Evolutionary conservation across 768 basidiomycete genomes (phyloP).

Genomic region (Lactarius deliciosus): DNA sequence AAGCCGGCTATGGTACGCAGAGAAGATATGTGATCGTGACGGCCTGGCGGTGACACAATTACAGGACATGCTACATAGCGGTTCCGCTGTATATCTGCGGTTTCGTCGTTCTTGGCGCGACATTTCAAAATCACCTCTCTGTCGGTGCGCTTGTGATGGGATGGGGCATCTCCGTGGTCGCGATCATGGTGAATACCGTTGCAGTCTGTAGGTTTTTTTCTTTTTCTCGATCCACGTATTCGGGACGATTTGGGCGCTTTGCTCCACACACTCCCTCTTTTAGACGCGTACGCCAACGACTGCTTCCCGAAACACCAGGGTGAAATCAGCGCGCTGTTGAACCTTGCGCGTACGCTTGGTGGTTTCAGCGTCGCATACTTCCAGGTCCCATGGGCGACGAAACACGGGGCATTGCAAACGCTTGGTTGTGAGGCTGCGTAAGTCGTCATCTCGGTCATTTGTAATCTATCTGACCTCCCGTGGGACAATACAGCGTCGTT

Average conservation of each 20-base stretch:
- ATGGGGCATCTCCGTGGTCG: slow-evolving; percentile 61
- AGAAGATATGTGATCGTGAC: not conserved
- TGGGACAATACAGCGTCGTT: slow-evolving; percentile 42
- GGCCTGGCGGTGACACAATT: not conserved
- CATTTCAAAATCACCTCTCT: slow-evolving; percentile 52
- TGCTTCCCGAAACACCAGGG: slow-evolving; percentile 53
- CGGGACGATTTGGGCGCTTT: too few relatives aligned
- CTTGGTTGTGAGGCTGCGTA: slow-evolving; percentile 64
- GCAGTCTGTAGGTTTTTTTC: slow-evolving; percentile 49
- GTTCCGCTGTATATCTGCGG: slow-evolving; percentile 61
- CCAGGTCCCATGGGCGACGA: slow-evolving; percentile 63
- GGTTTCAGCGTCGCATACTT: slow-evolving; percentile 67
- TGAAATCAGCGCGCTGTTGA: slow-evolving; percentile 62
- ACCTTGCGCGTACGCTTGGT: slow-evolving; percentile 54
- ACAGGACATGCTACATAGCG: slow-evolving; percentile 61
- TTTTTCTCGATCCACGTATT: slow-evolving; percentile 24
- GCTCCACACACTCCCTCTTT: too few relatives aligned
- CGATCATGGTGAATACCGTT: slow-evolving; percentile 60
- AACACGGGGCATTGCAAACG: slow-evolving; percentile 58
- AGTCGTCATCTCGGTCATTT: slow-evolving; percentile 31
- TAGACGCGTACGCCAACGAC: slow-evolving; percentile 51
- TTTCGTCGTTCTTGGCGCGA: slow-evolving; percentile 56
- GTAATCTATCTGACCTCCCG: not conserved
- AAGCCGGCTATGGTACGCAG: slow-evolving; percentile 53
- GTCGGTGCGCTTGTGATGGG: slow-evolving; percentile 60